Base-by-base conservation (phyloP, 768 basidiomycete genomes). In the Megacollybia marginata region DNA sequence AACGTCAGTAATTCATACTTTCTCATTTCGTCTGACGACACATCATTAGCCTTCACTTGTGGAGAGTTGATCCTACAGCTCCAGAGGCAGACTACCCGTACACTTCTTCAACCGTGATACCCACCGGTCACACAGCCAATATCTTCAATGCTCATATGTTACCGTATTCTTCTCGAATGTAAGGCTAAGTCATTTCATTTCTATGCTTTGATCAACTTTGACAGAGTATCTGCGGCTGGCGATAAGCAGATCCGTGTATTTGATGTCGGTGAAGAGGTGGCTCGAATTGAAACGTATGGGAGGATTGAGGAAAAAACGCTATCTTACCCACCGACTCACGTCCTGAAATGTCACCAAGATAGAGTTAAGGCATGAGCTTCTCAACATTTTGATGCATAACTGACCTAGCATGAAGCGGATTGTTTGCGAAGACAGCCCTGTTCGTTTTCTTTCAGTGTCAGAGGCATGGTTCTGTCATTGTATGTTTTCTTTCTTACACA, bases 61-160 rank as follows among this genome's bases (percentile, higher is more conserved):
- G 92, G 92, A 69, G 76, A 40, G 76, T 88, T 59, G 79, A 86
- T 58, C 54, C 68, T 13, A 60, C 65, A 31, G 65, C 75, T 55
- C 54, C 59, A 16, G 57, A 52, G 23, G 62, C 72, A 31, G 78
- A 78, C 46, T 87, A 83, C 68, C 83, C 78, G 23, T 90, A 81
- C 64, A 65, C 67, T 38, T 89, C 78, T 59, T 71, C 78, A 49
- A 72, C 80, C 8, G 76, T 85, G n/a, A 82, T 93, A 46, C 63
- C 73, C 12, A 92, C 92, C 0, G 89, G 88, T 3, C 92, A 95
- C 62, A 75, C 68, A 43, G 80, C 75, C 11, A 95, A 95, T 58
- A 89, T 95, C 43, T 95, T 95, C 70, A 88, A 83, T 55, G 81
- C 78, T 0, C 80, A 88, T 43, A 83, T 89, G 74, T 70, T 95